These are phyloP conservation scores for Castanea sativa DNA, from an alignment of 306 rosid species.

Conservation along the genomic window DNA sequence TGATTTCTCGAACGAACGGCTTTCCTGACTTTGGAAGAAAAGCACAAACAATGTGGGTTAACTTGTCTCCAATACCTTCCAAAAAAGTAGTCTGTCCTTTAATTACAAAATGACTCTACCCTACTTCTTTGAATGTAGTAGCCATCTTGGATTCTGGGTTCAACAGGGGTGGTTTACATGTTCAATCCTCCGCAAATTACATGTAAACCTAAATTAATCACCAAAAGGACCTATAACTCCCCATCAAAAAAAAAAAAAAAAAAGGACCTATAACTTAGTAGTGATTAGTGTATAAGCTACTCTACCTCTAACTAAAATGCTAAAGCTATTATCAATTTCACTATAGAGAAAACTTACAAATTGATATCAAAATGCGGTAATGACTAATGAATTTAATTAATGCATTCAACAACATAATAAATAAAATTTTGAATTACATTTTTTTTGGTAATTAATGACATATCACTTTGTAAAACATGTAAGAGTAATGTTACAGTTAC, in stretches of 20 bases:
- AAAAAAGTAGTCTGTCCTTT: not conserved
- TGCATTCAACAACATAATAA: too few species aligned
- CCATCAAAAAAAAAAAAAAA: too few species aligned
- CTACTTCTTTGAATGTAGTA: not conserved
- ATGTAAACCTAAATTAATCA: not conserved
- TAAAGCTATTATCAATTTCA: too few species aligned
- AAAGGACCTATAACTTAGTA: not conserved
- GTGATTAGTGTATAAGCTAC: not conserved
- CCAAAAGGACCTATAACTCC: not conserved
- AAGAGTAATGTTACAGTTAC: too few species aligned
- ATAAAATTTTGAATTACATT: too few species aligned
- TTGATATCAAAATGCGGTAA: too few species aligned
- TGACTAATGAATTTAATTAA: too few species aligned
- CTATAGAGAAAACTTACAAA: too few species aligned
- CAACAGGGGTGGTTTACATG: slow-evolving; percentile 3
- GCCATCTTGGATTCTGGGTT: not conserved
- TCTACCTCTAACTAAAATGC: too few species aligned
- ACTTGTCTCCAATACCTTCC: not conserved
- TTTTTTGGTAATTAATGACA: too few species aligned
- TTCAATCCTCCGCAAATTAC: not conserved
- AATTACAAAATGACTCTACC: not conserved
- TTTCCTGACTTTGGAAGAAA: slow-evolving; percentile 1
- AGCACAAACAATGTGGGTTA: not conserved
- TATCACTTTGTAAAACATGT: too few species aligned
- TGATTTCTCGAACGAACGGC: not conserved